Evolutionary conservation across 2,329 filamentous ascomycete species (phyloP), one percentile per base, ranked within the genome.

Genomic region (Cladorrhinum sp.): DNA sequence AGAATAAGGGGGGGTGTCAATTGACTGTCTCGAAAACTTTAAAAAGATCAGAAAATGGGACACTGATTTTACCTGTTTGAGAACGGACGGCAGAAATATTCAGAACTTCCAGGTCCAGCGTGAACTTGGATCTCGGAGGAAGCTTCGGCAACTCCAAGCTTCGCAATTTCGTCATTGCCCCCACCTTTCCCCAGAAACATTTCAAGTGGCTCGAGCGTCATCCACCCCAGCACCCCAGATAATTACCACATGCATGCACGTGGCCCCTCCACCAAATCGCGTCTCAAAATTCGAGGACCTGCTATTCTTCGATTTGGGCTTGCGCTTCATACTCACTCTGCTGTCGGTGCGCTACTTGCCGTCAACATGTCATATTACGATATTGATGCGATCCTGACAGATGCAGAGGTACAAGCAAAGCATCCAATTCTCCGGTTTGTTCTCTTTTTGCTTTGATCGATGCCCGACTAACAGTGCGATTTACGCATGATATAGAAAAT

Each of bases 341-440:
- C n/a, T n/a, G n/a, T 30, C 26, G 10, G 26, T 30, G 26, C 26
- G 26, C 26, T 4, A 30, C 26, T 4, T 30, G 5, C 26, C 4
- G 26, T 30, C 59, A 63, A 10, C 36, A 83, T 88, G 85, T 90
- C 89, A 39, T 96, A 96, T 80, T 96, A 95, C 80, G 88, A 92
- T 73, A 85, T 94, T 61, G 88, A 93, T 69, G 83, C 89, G 63
- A 95, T 96, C 77, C 82, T 95, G 50, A 95, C 91, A 9, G 91
- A 95, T 73, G 87, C 90, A 55, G 91, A 93, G 79, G 88, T 89
- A 79, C 33, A 51, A 64, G n/a, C 16, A 18, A 14, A 18, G 14
- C 3, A 18, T 46, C 3, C 36, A 5, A 24, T 16, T n/a, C n/a
- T n/a, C n/a, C n/a, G n/a, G n/a, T n/a, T n/a, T n/a, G n/a, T n/a